These are phyloP conservation scores for Trichoderma sp. DNA, from an alignment of 2,329 filamentous ascomycete species.

Conservation along the genomic window DNA sequence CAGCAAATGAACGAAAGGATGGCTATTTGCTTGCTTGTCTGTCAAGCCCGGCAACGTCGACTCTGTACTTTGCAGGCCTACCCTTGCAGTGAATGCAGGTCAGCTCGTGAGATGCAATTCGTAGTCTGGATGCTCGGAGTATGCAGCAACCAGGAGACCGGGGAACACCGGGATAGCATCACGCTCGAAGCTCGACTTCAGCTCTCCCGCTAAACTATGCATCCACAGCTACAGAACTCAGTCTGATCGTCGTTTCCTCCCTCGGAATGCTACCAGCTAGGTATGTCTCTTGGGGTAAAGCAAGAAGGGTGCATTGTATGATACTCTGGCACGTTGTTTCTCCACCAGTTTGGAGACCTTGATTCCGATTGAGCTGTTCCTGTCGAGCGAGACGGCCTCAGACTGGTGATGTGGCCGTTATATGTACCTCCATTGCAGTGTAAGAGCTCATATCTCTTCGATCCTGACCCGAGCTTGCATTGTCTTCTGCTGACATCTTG, in stretches of 20 bases:
- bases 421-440: too few species aligned
- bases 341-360: conserved; percentile 5
- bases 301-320: conserved; percentile 22
- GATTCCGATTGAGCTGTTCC: conserved; percentile 8
- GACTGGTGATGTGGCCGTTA: background rate
- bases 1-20: background rate
- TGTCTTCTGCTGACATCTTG: too few species aligned
- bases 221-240: background rate
- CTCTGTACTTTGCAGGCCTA: background rate
- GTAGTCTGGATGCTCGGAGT: too few species aligned
- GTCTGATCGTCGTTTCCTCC: background rate
- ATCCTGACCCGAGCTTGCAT: too few species aligned
- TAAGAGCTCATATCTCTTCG: too few species aligned
- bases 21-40: background rate
- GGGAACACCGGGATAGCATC: background rate
- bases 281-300: conserved; percentile 8
- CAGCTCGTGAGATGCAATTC: background rate
- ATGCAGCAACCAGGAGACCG: background rate
- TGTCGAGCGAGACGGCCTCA: background rate
- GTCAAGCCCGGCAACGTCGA: background rate
- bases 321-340: conserved; percentile 24
- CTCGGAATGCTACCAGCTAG: conserved; percentile 8
- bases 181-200: background rate
- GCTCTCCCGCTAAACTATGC: background rate
- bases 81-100: background rate